A percentile compares a stretch with the other conserved stretches of the same genome.
phyloP scores from a whole-genome alignment of 2,329 filamentous ascomycete species.

The Ceratocystis huliohia region DNA sequence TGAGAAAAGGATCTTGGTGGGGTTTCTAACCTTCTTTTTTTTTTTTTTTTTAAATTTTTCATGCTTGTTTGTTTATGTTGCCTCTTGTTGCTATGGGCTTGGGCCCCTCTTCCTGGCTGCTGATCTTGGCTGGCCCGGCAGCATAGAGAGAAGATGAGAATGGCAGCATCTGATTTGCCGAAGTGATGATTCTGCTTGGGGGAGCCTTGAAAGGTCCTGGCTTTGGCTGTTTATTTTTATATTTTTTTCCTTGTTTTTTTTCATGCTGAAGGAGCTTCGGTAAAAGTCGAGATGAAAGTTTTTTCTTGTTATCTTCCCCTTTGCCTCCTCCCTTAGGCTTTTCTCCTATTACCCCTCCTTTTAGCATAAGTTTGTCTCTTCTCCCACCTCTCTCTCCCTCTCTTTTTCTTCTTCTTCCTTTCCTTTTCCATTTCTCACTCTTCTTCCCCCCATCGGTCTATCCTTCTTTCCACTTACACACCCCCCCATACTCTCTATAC shows the following conservation, averaged over 20 bases:
- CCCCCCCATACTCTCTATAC: slow-evolving; percentile 18
- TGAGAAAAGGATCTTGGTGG: background rate
- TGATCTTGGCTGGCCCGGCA: background rate
- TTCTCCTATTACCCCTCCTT: slow-evolving; percentile 16
- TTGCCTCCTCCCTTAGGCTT: slow-evolving; percentile 8
- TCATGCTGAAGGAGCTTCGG: background rate
- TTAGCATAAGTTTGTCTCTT: background rate
- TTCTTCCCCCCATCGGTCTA: slow-evolving; percentile 5
- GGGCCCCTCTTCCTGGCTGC: background rate
- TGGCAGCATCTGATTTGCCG: slow-evolving; percentile 5
- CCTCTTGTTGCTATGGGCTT: background rate
- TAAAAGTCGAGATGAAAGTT: slow-evolving; percentile 1
- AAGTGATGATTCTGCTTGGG: background rate
- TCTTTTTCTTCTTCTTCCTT: slow-evolving; percentile 17
- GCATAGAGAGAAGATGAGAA: slow-evolving; percentile 4
- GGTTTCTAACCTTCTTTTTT: slow-evolving; percentile 1
- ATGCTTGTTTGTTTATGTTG: background rate
- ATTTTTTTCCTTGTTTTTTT: slow-evolving; percentile 10
- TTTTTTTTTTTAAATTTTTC: background rate
- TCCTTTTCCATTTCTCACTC: slow-evolving; percentile 5
- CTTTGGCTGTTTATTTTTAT: slow-evolving; percentile 7
- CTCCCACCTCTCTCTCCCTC: slow-evolving; percentile 19
- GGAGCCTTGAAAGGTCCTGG: background rate
- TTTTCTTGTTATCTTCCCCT: background rate
- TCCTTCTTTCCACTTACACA: slow-evolving; percentile 11